Conservation (phyloP, 2,329 filamentous ascomycete genomes). For the Xylaria sp. region DNA sequence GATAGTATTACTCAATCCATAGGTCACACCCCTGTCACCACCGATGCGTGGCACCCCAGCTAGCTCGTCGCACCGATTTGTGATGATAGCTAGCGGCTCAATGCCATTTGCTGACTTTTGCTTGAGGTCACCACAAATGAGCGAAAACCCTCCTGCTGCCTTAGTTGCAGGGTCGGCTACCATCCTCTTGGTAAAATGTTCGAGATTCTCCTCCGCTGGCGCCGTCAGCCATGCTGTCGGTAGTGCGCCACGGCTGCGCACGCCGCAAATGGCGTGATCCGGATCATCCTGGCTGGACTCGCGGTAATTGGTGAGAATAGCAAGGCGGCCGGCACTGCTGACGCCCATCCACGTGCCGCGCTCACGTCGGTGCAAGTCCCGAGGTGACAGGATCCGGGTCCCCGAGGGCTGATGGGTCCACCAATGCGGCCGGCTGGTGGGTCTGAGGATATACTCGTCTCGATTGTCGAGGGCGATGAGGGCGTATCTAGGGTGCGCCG, state of each 20-base stretch:
- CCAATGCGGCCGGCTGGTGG: conserved; percentile 72
- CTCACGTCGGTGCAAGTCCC: conserved; percentile 70
- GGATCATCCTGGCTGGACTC: conserved; percentile 63
- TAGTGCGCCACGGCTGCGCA: conserved; percentile 70
- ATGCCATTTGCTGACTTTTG: conserved; percentile 46
- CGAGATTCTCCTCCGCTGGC: conserved; percentile 58
- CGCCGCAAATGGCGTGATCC: conserved; percentile 63
- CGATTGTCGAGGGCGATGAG: conserved; percentile 82
- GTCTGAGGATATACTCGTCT: conserved; percentile 75
- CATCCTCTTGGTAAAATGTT: conserved; percentile 62
- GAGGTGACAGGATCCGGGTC: conserved; percentile 64
- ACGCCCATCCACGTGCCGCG: conserved; percentile 75
- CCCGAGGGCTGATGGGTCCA: conserved; percentile 62
- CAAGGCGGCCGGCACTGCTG: conserved; percentile 67
- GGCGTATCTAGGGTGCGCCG: conserved; percentile 77
- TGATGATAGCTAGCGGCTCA: conserved; percentile 68
- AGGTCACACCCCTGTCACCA: conserved; percentile 60
- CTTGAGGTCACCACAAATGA: conserved; percentile 71
- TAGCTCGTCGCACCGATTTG: conserved; percentile 65
- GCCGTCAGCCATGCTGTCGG: conserved; percentile 70
- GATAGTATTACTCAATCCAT: conserved; percentile 71
- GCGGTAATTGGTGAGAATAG: conserved; percentile 74
- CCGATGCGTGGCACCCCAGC: conserved; percentile 68
- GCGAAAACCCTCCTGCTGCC: conserved; percentile 73
- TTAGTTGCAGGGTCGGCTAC: conserved; percentile 64